Conservation (phyloP, 129 eudicot genomes). For the Mikania micrantha region DNA sequence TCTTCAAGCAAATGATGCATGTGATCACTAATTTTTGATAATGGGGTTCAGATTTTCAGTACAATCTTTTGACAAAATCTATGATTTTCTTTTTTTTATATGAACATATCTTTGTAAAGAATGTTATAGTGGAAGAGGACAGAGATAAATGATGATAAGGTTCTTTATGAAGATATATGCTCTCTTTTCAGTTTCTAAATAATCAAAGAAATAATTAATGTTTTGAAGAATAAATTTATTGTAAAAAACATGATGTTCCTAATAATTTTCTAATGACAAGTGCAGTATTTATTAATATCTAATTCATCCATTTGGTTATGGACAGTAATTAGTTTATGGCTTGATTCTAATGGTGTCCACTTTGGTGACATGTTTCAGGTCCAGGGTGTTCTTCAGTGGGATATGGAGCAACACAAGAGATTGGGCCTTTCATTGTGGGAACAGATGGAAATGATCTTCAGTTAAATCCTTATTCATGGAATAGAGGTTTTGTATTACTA, state of each 20-base stretch:
- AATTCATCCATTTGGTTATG: constrained; percentile 16
- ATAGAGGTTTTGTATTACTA: constrained; percentile 38
- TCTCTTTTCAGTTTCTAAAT: constrained; percentile 12
- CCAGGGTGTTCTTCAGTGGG: constrained; percentile 99
- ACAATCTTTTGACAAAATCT: constrained; percentile 23
- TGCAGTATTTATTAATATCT: constrained; percentile 11
- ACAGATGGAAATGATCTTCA: constrained; percentile 42
- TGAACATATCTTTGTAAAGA: constrained; percentile 14
- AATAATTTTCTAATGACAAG: constrained; percentile 3
- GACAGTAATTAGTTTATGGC: constrained; percentile 20
- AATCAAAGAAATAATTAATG: constrained; percentile 13
- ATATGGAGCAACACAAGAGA: constrained; percentile 98
- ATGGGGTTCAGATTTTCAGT: constrained; percentile 23
- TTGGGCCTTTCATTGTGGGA: constrained; percentile 83
- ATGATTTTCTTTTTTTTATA: constrained; percentile 5
- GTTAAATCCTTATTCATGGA: constrained; percentile 72
- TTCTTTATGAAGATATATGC: constrained; percentile 26
- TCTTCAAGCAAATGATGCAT: neutral
- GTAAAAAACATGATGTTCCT: constrained; percentile 13
- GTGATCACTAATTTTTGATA: constrained; percentile 9
- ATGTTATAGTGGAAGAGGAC: constrained; percentile 14
- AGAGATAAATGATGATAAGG: constrained; percentile 9
- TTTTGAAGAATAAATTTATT: constrained; percentile 9
- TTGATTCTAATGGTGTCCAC: constrained; percentile 28
- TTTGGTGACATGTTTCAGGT: constrained; percentile 65